Evolutionary conservation across 2,329 filamentous ascomycete species (phyloP), one percentile per base, ranked within the genome.

Genomic region (Neonectria neomacrospora): DNA sequence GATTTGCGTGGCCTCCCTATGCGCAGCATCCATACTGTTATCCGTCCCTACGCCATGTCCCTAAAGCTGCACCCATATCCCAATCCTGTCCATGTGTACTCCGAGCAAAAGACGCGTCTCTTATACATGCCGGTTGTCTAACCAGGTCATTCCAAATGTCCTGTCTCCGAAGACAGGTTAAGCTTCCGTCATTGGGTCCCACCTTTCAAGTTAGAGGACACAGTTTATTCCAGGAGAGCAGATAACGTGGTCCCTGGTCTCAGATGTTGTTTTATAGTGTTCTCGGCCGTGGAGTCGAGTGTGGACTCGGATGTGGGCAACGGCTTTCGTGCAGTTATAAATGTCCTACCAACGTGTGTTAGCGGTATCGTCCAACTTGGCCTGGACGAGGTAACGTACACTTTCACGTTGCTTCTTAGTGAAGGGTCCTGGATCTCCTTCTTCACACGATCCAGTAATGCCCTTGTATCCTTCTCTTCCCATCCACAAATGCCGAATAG

Each of bases 301-400:
- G n/a, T 57, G 22, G 7, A 14, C 9, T 54, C 41, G 5, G 48
- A 18, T 5, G 48, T 16, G 5, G 16, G 14, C 6, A 64, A 22
- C 1, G 73, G 74, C 42, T 76, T 78, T 41, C 67, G 73, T 3
- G 74, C 76, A 3, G 76, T 77, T 28, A 78, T 70, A 22, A 78
- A 77, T 10, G 73, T 71, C 22, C 75, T 77, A 32, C 2, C 3
- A 3, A 18, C 18, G 12, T 10, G 22, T n/a, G 48, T 70, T 58
- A 69, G 53, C 32, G 16, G 14, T 9, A 11, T 23, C 34, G 8
- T 34, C 0, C 11, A 10, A 32, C 12, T n/a, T 0, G 3, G 3
- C 2, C n/a, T 0, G 1, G 14, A 12, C 16, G 16, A 4, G 18
- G 10, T 12, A 16, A 72, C 77, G 50, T 70, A 79, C 77, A 77